These are phyloP conservation scores for Starmerella apicola DNA, from an alignment of 805 yeast species.

Conservation along the genomic window DNA sequence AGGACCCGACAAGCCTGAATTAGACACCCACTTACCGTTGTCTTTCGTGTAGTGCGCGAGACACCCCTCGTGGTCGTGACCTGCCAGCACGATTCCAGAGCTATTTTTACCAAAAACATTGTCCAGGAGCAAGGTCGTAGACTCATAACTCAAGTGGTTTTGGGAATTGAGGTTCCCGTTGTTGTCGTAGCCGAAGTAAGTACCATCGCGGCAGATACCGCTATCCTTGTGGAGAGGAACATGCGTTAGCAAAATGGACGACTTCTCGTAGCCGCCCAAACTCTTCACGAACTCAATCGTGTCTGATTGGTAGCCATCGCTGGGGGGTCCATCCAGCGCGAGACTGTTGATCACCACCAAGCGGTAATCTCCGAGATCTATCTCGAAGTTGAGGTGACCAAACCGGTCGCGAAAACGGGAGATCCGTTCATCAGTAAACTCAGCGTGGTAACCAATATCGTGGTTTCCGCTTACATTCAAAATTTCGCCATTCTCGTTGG, in stretches of 20 bases:
- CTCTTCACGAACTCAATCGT: constrained; percentile 65
- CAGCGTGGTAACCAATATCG: constrained; percentile 92
- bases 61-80: constrained; percentile 97
- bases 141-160: constrained; percentile 62
- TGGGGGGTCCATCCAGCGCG: constrained; percentile 80
- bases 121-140: constrained; percentile 55
- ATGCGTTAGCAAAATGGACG: constrained; percentile 76
- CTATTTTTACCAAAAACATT: constrained; percentile 54
- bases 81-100: constrained; percentile 69
- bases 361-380: constrained; percentile 56
- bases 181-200: constrained; percentile 50
- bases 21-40: constrained; percentile 15
- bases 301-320: constrained; percentile 49
- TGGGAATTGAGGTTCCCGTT: constrained; percentile 59
- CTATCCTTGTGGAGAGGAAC: constrained; percentile 74
- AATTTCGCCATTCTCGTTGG: constrained; percentile 27
- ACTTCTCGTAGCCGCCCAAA: constrained; percentile 52
- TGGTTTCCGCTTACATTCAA: constrained; percentile 89
- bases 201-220: constrained; percentile 83
- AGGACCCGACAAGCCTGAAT: not conserved
- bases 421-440: constrained; percentile 84
- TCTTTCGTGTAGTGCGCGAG: constrained; percentile 40
- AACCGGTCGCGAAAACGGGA: constrained; percentile 59
- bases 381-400: constrained; percentile 75
- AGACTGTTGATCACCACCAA: constrained; percentile 77